Base-by-base conservation (phyloP, 2,329 filamentous ascomycete species). In the Trichoderma asperellum region DNA sequence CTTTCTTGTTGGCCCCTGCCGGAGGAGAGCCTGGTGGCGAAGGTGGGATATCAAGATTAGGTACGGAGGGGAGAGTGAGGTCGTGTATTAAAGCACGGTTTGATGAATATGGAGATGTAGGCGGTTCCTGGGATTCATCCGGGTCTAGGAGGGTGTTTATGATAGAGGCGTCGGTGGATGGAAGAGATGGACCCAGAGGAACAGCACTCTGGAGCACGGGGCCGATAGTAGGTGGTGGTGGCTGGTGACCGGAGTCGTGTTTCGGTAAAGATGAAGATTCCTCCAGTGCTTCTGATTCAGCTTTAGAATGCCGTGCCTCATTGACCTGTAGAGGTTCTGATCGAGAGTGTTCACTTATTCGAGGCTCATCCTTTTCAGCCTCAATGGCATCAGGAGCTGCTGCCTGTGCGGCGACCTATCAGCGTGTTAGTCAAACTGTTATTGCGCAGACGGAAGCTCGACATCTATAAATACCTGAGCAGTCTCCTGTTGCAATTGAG, bases 31-130 rank as follows among this genome's bases (percentile, higher is more conserved):
- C 87, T 0, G 90, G 89, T 1, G 92, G 92, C 4, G 92, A 93
- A 11, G 87, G 84, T 0, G 92, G 92, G 71, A 96, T 93, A 73
- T 89, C 84, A 75, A 93, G 88, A 79, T 93, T 90, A 1, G 92
- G 89, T 4, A 89, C 80, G 2, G 88, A 84, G 2, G 92, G 92
- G 55, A 95, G 85, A 29, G 92, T 96, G 53, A 95, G 86, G 74
- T 91, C 87, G 73, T 90, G 90, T 18, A 93, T 81, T 27, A 89
- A 80, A 34, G 88, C 83, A 72, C 91, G 89, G 70, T 84, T 86
- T 58, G 86, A 81, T 1, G 89, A 87, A 80, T 93, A 93, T 1
- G 68, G 91, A 1, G 91, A 94, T 4, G 83, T 79, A 1, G 82
- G 82, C 52, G 76, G 73, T 14, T 76, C 74, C 10, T 72, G 34